Evolutionary conservation across 2,329 filamentous ascomycete genomes (phyloP).

Genomic region (Hypoxylon sp.): DNA sequence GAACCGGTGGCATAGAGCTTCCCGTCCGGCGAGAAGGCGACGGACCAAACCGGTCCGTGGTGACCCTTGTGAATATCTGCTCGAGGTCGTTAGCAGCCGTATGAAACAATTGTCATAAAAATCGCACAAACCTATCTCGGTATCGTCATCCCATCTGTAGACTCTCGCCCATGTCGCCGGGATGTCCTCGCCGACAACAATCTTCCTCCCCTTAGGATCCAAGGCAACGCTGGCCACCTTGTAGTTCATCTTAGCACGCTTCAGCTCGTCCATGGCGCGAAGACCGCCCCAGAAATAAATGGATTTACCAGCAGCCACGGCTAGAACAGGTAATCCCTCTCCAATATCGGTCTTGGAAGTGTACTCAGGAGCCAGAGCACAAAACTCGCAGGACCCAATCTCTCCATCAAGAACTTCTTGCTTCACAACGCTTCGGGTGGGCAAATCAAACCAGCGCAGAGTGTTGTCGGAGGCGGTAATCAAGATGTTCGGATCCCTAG

Average conservation of each 20-base stretch:
- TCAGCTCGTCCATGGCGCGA: constrained; percentile 79
- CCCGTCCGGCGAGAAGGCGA: constrained; percentile 93
- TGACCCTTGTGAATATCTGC: constrained; percentile 94
- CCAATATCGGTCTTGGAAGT: constrained; percentile 74
- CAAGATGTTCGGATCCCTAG: constrained; percentile 86
- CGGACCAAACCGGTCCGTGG: constrained; percentile 97
- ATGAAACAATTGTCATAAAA: neutral
- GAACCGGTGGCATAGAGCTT: constrained; percentile 97
- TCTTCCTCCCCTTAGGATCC: constrained; percentile 83
- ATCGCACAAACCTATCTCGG: constrained; percentile 76
- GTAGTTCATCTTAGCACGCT: constrained; percentile 83
- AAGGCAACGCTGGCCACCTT: constrained; percentile 93
- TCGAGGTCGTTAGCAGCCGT: constrained; percentile 41
- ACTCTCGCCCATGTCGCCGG: constrained; percentile 97
- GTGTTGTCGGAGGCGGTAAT: constrained; percentile 94
- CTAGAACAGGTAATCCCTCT: constrained; percentile 79
- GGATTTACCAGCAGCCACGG: constrained; percentile 93
- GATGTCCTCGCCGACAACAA: constrained; percentile 88
- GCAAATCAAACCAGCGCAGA: constrained; percentile 94
- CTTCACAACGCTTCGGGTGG: constrained; percentile 79
- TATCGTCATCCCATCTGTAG: constrained; percentile 87
- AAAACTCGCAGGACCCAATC: constrained; percentile 94
- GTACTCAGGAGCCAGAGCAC: constrained; percentile 72
- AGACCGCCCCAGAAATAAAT: constrained; percentile 91
- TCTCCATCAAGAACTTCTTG: constrained; percentile 85